A percentile compares a stretch with the other conserved stretches of the same genome.
These are phyloP conservation scores for Serendipita indica DNA, from an alignment of 768 basidiomycete species.

Conservation along the genomic window DNA sequence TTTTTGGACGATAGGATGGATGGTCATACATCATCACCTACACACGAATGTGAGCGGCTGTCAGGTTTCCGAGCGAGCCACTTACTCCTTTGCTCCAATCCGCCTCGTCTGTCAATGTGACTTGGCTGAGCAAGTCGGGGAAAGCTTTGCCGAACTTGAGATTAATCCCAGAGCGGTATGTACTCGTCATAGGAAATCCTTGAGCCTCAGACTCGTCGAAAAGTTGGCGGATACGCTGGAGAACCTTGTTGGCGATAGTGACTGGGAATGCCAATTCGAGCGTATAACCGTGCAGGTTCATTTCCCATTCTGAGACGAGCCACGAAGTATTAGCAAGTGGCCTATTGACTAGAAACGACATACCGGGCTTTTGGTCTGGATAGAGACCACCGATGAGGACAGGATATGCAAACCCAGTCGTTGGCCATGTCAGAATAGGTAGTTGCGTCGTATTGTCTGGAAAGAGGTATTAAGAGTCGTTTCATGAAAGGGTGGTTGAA, in stretches of 20 bases:
- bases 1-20: slow-evolving; percentile 10
- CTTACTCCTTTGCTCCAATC: slow-evolving; percentile 14
- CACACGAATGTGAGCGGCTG: too few relatives aligned
- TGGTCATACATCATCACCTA: slow-evolving; percentile 14
- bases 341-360: not conserved
- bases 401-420: slow-evolving; percentile 13
- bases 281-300: slow-evolving; percentile 11
- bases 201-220: slow-evolving; percentile 14
- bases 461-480: not conserved
- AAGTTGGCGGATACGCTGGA: slow-evolving; percentile 13
- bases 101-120: slow-evolving; percentile 10
- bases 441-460: slow-evolving; percentile 13
- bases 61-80: not conserved
- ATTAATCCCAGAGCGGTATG: slow-evolving; percentile 14
- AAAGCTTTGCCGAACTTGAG: slow-evolving; percentile 14
- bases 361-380: slow-evolving; percentile 13
- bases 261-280: slow-evolving; percentile 13
- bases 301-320: not conserved
- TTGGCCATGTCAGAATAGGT: slow-evolving; percentile 12
- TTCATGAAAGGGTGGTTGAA: not conserved
- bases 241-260: slow-evolving; percentile 9
- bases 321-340: not conserved
- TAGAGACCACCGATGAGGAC: slow-evolving; percentile 14
- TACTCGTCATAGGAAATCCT: slow-evolving; percentile 12
- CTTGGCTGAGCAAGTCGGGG: slow-evolving; percentile 13